Evolutionary conservation across 1,284 basidiomycete species (phyloP), one percentile per base, ranked within the genome.

Genomic region (Rhodotorula sp.): DNA sequence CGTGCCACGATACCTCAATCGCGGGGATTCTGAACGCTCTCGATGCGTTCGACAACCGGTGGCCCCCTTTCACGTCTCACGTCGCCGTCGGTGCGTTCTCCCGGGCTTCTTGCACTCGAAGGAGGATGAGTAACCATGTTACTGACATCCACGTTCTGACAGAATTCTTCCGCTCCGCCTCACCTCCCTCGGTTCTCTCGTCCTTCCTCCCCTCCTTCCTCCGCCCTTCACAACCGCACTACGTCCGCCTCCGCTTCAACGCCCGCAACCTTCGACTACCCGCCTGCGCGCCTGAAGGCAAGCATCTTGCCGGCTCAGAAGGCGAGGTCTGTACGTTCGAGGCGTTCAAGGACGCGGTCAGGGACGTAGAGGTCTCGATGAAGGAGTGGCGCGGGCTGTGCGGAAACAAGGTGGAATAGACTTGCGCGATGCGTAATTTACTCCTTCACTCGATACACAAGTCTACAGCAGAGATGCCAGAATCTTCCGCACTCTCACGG

Each of bases 1-100:
- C 68, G 15, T 74, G 72, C 34, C 76, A 77, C 61, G 76, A 77
- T 44, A 77, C 76, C 4, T 68, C 64, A 8, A 29, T 77, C 4
- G 74, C 70, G 0, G 76, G 76, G 2, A 73, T 75, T 7, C 30
- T 76, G 47, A 74, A 74, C 62, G 69, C 73, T 3, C 73, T 77
- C 29, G 57, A 73, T 30, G 73, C 61, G 10, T 76, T 73, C 44
- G 74, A 77, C 44, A 55, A 60, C 8, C 49, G 70, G 22, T 77
- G 76, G 76, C 76, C 74, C 19, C 66, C 69, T 20, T 76, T 76
- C 58, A 74, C 74, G 0, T 60, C 60, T 6, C 66, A 70, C 36
- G 20, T 76, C 24, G 66, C 60, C 4, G 55, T 72, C 32, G 70
- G 67, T 69, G 39, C 49, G 62, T n/a, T n/a, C n/a, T n/a, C n/a